Percentiles rank a stretch among this genome's conserved stretches.
Conservation (phyloP, 2,329 filamentous ascomycete genomes). For the Huntiella moniliformis region DNA sequence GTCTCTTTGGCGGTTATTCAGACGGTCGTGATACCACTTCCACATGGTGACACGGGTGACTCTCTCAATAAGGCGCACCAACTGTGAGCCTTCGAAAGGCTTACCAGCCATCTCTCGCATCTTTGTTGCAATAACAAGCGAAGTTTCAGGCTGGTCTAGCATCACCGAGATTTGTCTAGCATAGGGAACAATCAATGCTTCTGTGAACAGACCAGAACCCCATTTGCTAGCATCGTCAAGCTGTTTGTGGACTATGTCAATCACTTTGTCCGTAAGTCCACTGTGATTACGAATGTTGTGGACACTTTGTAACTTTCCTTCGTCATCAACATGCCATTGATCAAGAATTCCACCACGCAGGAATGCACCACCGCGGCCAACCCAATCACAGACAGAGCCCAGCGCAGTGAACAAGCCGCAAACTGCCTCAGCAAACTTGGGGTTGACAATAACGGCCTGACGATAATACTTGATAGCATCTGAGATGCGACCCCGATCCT, state of each 20-base stretch:
- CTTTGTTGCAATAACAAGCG: conserved; percentile 22
- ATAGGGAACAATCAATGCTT: conserved; percentile 32
- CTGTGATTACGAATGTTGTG: conserved; percentile 39
- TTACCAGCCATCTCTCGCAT: conserved; percentile 47
- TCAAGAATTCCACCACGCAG: conserved; percentile 58
- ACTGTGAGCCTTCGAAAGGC: conserved; percentile 73
- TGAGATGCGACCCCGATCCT: conserved; percentile 79
- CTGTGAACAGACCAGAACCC: conserved; percentile 54
- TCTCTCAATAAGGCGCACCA: conserved; percentile 71
- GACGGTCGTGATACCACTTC: conserved; percentile 70
- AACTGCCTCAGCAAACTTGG: conserved; percentile 90
- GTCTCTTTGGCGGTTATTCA: conserved; percentile 41
- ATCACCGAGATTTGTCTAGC: conserved; percentile 26
- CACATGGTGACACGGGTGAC: conserved; percentile 59
- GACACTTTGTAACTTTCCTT: conserved; percentile 65
- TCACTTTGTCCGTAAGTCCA: conserved; percentile 78
- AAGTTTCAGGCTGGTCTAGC: conserved; percentile 18
- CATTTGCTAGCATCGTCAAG: conserved; percentile 70
- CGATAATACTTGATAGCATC: conserved; percentile 89
- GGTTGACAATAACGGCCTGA: conserved; percentile 76
- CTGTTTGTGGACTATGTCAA: conserved; percentile 78
- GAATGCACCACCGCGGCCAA: conserved; percentile 67
- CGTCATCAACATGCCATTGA: conserved; percentile 80
- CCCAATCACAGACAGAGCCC: conserved; percentile 94
- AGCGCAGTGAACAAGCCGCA: conserved; percentile 87